These are phyloP conservation scores for Hymenoscyphus repandus DNA, from an alignment of 2,329 filamentous ascomycete species.

Conservation along the genomic window DNA sequence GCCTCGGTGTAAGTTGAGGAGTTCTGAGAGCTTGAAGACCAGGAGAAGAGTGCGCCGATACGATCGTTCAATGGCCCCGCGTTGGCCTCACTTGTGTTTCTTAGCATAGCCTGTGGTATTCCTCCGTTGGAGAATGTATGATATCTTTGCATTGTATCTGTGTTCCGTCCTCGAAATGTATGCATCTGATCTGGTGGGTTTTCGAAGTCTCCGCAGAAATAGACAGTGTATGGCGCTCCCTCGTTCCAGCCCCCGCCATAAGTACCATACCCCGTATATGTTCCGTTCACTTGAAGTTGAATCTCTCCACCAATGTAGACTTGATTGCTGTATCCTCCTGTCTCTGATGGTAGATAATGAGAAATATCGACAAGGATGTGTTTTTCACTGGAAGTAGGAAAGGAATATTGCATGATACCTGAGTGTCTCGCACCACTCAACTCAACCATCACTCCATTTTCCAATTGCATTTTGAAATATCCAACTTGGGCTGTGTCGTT, in stretches of 20 bases:
- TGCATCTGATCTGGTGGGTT: constrained; percentile 34
- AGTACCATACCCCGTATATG: constrained; percentile 41
- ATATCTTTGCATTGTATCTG: constrained; percentile 30
- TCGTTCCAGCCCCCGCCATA: constrained; percentile 39
- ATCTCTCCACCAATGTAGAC: constrained; percentile 41
- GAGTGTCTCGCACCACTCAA: constrained; percentile 44
- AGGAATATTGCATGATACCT: constrained; percentile 48
- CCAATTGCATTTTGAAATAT: constrained; percentile 46
- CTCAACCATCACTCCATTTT: constrained; percentile 44
- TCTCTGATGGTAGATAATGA: constrained; percentile 39
- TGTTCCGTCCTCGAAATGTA: constrained; percentile 40
- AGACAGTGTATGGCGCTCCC: constrained; percentile 39
- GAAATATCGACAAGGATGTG: constrained; percentile 44
- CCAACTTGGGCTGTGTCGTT: constrained; percentile 45
- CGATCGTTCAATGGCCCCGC: constrained; percentile 37
- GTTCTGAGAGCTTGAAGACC: constrained; percentile 22
- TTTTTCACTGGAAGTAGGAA: constrained; percentile 33
- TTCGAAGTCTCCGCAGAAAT: constrained; percentile 58
- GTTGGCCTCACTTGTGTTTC: constrained; percentile 3
- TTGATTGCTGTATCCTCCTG: constrained; percentile 39
- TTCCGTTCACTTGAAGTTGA: constrained; percentile 33
- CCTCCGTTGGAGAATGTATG: constrained; percentile 17
- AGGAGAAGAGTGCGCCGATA: constrained; percentile 46
- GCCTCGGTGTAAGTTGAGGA: neutral
- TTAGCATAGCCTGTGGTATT: constrained; percentile 6